A percentile compares a stretch with the other conserved stretches of the same genome.
phyloP scores from a whole-genome alignment of 352 stramenopile species.

The Pythium biforme region DNA sequence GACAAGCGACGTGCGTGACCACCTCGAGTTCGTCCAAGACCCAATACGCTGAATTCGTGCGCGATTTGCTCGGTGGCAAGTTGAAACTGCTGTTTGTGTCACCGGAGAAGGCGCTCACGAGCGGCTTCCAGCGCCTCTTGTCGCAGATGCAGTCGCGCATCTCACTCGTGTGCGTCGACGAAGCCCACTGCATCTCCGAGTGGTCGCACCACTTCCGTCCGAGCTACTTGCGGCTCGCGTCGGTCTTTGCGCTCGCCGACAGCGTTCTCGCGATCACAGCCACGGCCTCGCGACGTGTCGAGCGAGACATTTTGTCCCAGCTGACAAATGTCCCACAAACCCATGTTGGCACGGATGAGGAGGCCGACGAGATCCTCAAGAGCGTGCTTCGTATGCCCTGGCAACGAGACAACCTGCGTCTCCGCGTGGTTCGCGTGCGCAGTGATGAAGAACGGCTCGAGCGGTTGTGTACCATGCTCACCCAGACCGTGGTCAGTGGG shows the following conservation, averaged over 20 bases:
- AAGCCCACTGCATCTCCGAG: slow-evolving; percentile 94
- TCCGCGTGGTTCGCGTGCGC: slow-evolving; percentile 50
- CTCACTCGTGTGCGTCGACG: slow-evolving; percentile 91
- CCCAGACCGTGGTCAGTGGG: slow-evolving; percentile 30
- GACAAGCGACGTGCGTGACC: slow-evolving; percentile 55
- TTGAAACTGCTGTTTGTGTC: slow-evolving; percentile 91
- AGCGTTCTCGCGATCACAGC: slow-evolving; percentile 92
- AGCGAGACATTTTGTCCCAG: slow-evolving; percentile 67
- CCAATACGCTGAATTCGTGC: slow-evolving; percentile 63
- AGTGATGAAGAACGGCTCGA: slow-evolving; percentile 62
- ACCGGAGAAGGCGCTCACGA: slow-evolving; percentile 84
- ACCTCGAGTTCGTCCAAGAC: slow-evolving; percentile 53
- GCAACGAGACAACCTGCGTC: slow-evolving; percentile 62
- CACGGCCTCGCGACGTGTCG: slow-evolving; percentile 82
- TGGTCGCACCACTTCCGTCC: slow-evolving; percentile 96
- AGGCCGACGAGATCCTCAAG: slow-evolving; percentile 29
- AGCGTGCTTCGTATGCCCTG: slow-evolving; percentile 76
- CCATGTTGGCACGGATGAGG: background rate
- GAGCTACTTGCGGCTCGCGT: slow-evolving; percentile 63
- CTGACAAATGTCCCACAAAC: slow-evolving; percentile 24
- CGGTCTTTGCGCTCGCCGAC: slow-evolving; percentile 56
- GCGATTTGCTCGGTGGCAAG: slow-evolving; percentile 55
- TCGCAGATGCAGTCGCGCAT: slow-evolving; percentile 41
- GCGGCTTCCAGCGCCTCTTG: slow-evolving; percentile 76
- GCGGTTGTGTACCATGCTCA: slow-evolving; percentile 35